These are phyloP conservation scores for Neurospora hispaniola DNA, from an alignment of 495 filamentous ascomycete genomes.

Conservation along the genomic window DNA sequence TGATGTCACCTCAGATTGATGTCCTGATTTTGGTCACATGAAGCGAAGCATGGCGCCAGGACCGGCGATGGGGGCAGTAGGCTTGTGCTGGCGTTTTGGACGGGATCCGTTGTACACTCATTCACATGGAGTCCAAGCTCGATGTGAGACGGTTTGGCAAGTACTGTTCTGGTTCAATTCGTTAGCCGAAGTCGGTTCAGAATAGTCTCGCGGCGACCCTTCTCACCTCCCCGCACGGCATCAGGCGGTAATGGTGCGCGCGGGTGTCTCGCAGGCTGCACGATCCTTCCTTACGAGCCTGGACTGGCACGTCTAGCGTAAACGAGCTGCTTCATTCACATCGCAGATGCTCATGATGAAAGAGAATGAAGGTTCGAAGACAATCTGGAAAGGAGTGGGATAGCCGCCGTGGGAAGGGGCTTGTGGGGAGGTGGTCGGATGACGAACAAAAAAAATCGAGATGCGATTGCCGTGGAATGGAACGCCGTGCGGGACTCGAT, in stretches of 20 bases:
- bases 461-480: neutral
- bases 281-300: neutral
- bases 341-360: neutral
- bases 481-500: too few species aligned
- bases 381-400: neutral
- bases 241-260: neutral
- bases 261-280: neutral
- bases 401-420: neutral
- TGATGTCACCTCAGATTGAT: neutral
- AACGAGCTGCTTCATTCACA: neutral
- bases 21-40: neutral
- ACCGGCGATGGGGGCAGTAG: neutral
- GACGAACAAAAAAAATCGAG: neutral
- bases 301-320: neutral
- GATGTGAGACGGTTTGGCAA: neutral
- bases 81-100: neutral
- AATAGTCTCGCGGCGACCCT: neutral
- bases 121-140: neutral
- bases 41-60: neutral
- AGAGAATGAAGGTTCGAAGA: neutral
- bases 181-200: neutral
- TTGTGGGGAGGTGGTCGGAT: neutral
- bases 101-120: neutral
- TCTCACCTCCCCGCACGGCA: neutral
- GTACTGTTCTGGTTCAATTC: neutral